A percentile compares a stretch with the other conserved stretches of the same genome.
These are phyloP conservation scores for Nelumbo lutea DNA, from an alignment of 164 flowering plant species.

Conservation along the genomic window DNA sequence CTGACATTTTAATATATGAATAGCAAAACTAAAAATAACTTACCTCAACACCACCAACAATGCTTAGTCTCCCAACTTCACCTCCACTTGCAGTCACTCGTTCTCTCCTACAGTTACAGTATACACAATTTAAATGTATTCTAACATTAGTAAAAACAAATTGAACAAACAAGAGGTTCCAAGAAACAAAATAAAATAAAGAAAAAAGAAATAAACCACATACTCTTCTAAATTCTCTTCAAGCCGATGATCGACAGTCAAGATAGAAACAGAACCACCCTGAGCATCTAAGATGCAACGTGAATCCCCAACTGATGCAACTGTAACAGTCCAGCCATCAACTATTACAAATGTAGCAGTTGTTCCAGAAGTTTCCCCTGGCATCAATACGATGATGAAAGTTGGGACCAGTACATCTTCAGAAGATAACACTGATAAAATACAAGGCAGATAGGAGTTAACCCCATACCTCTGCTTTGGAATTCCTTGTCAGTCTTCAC, in stretches of 20 bases:
- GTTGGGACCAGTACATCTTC: not conserved
- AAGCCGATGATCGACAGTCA: constrained; percentile 89
- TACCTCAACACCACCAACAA: constrained; percentile 76
- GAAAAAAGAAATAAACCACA: constrained; percentile 22
- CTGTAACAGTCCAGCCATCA: constrained; percentile 95
- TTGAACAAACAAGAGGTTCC: too few relatives aligned
- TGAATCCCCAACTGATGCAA: constrained; percentile 90
- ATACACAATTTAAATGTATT: constrained; percentile 8
- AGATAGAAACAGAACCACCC: constrained; percentile 54
- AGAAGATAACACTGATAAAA: not conserved
- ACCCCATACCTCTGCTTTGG: constrained; percentile 61
- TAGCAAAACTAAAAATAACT: not conserved
- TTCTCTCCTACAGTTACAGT: constrained; percentile 55
- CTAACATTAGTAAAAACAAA: not conserved
- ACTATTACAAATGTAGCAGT: constrained; percentile 86
- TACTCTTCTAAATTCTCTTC: constrained; percentile 92
- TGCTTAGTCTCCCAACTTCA: constrained; percentile 85
- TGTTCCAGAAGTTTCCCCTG: constrained; percentile 95
- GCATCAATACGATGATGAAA: constrained; percentile 4
- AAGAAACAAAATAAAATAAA: constrained; percentile 1
- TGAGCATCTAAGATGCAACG: constrained; percentile 84
- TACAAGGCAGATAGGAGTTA: not conserved
- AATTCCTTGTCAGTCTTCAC: constrained; percentile 91
- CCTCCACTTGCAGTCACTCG: constrained; percentile 95
- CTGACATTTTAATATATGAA: not conserved